These are phyloP conservation scores for Nicotiana knightiana DNA, from an alignment of 257 asterid genomes.

Conservation along the genomic window DNA sequence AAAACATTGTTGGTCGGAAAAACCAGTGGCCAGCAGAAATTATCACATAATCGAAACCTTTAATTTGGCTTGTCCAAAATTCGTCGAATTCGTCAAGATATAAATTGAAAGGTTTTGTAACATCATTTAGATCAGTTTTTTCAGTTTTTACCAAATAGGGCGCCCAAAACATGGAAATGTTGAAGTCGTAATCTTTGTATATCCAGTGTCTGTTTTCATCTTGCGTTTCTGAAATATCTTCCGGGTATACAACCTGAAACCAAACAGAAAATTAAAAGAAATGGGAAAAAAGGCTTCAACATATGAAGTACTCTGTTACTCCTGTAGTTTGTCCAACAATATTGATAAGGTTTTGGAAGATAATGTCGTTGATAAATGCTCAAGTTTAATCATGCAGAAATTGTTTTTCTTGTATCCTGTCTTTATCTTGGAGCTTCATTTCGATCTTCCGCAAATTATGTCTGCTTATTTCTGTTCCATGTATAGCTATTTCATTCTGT, in stretches of 20 bases:
- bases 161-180: conserved; percentile 76
- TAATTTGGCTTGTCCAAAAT: conserved; percentile 43
- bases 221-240: conserved; percentile 37
- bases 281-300: neutral
- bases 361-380: too few relatives aligned
- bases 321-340: too few relatives aligned
- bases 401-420: too few relatives aligned
- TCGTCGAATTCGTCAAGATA: conserved; percentile 71
- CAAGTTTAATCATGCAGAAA: too few relatives aligned
- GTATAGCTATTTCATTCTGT: too few relatives aligned
- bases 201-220: conserved; percentile 59
- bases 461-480: too few relatives aligned
- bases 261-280: neutral
- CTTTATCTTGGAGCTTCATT: too few relatives aligned
- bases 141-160: conserved; percentile 56
- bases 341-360: too few relatives aligned
- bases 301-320: neutral
- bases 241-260: conserved; percentile 47
- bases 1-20: conserved; percentile 74
- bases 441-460: too few relatives aligned
- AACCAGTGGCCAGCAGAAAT: conserved; percentile 97
- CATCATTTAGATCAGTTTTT: conserved; percentile 39
- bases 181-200: conserved; percentile 58
- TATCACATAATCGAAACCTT: conserved; percentile 48
- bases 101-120: conserved; percentile 48